phyloP scores from a whole-genome alignment of 1,284 basidiomycete genomes.

The Agroathelia rolfsii region DNA sequence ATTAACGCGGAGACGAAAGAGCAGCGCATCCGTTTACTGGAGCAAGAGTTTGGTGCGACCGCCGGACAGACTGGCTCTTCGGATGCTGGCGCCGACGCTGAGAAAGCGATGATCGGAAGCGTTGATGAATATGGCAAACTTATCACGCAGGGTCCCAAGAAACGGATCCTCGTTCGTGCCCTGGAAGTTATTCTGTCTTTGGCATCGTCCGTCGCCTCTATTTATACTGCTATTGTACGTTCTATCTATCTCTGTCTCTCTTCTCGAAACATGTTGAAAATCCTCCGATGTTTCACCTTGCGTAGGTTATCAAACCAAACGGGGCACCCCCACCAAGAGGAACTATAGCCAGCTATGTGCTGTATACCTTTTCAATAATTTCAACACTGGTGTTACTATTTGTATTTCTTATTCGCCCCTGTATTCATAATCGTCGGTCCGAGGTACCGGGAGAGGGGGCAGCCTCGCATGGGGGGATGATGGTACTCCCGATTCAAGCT shows the following conservation, averaged over 20 bases:
- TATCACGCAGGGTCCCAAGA: conserved; percentile 52
- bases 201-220: conserved; percentile 40
- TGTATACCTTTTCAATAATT: conserved; percentile 47
- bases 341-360: conserved; percentile 41
- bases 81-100: conserved; percentile 32
- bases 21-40: conserved; percentile 59
- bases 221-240: conserved; percentile 50
- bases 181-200: conserved; percentile 40
- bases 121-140: conserved; percentile 45
- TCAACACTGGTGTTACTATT: conserved; percentile 42
- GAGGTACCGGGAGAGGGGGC: conserved; percentile 18
- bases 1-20: conserved; percentile 46
- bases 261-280: too few relatives aligned
- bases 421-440: conserved; percentile 32
- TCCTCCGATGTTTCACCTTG: too few relatives aligned
- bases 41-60: conserved; percentile 45
- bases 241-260: not conserved
- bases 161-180: conserved; percentile 39
- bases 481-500: conserved; percentile 52
- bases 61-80: conserved; percentile 17
- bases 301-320: conserved; percentile 46
- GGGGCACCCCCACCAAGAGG: conserved; percentile 44
- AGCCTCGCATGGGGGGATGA: conserved; percentile 52
- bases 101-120: conserved; percentile 43
- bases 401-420: conserved; percentile 49